A percentile compares a stretch with the other conserved stretches of the same genome.
These are phyloP conservation scores for Yamadazyma pseudoaaseri DNA, from an alignment of 1,139 yeast species.

Conservation along the genomic window DNA sequence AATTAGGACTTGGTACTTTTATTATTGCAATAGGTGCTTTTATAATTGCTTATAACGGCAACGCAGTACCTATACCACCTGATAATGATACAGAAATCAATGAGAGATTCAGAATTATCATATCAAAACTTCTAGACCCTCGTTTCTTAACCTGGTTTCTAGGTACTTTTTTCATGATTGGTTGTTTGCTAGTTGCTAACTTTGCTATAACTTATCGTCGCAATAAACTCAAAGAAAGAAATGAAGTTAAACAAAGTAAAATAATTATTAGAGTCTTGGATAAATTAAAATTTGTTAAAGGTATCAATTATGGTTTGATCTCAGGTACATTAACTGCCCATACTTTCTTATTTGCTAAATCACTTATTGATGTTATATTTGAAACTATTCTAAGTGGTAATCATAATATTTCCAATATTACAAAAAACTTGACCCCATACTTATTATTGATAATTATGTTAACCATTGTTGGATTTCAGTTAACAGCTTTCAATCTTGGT, in stretches of 20 bases:
- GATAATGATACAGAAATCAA: constrained; percentile 18
- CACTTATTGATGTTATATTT: constrained; percentile 68
- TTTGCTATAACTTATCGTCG: constrained; percentile 14
- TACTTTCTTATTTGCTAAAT: constrained; percentile 80
- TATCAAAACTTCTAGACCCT: constrained; percentile 25
- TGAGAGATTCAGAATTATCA: constrained; percentile 26
- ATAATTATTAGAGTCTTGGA: constrained; percentile 13
- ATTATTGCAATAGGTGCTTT: constrained; percentile 75
- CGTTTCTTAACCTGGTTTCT: constrained; percentile 40
- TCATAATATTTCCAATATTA: constrained; percentile 21
- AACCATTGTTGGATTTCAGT: constrained; percentile 69
- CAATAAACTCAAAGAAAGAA: constrained; percentile 13
- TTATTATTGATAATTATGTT: constrained; percentile 58
- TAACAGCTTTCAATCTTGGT: constrained; percentile 74
- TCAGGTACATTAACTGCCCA: constrained; percentile 86
- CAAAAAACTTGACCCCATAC: constrained; percentile 37
- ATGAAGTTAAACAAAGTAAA: constrained; percentile 12
- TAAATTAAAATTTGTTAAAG: constrained; percentile 38
- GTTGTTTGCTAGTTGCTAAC: constrained; percentile 24
- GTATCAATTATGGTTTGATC: constrained; percentile 62
- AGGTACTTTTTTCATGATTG: constrained; percentile 31
- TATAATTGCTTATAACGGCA: constrained; percentile 75
- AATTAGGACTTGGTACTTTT: constrained; percentile 62
- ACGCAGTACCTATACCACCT: constrained; percentile 20
- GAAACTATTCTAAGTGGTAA: constrained; percentile 39